A percentile compares a stretch with the other conserved stretches of the same genome.
Evolutionary conservation across 2,329 filamentous ascomycete species (phyloP).

Genomic region (Pseudogymnoascus sp.): DNA sequence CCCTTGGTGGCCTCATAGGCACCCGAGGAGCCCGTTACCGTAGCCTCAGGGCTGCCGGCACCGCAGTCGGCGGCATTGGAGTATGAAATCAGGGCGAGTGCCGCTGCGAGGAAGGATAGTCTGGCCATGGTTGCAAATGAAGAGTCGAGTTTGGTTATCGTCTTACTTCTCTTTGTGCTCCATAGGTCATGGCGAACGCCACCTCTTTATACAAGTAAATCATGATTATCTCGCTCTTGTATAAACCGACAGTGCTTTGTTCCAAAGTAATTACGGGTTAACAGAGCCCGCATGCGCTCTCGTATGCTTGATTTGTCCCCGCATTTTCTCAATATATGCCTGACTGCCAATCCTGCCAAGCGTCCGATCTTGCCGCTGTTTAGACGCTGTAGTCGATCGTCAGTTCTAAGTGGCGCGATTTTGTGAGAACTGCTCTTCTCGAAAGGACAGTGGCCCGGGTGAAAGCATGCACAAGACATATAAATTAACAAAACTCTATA

Average conservation of each 20-base stretch:
- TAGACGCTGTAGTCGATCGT: not conserved
- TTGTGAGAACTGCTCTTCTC: not conserved
- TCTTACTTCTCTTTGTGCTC: not conserved
- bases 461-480: not conserved
- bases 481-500: not conserved
- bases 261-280: not conserved
- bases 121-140: conserved; percentile 29
- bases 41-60: conserved; percentile 38
- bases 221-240: not conserved
- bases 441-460: not conserved
- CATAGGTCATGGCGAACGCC: not conserved
- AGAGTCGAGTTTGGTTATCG: not conserved
- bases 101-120: conserved; percentile 32
- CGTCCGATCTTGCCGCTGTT: not conserved
- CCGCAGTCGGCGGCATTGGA: conserved; percentile 39
- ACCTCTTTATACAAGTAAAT: not conserved
- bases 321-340: not conserved
- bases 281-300: not conserved
- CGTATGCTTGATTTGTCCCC: not conserved
- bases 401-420: not conserved
- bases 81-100: conserved; percentile 35
- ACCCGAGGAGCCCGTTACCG: conserved; percentile 39
- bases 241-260: not conserved
- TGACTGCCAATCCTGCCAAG: conserved; percentile 3
- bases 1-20: conserved; percentile 40